A percentile compares a stretch with the other conserved stretches of the same genome.
These are phyloP conservation scores for Saturnispora sekii DNA, from an alignment of 805 yeast genomes.

Conservation along the genomic window DNA sequence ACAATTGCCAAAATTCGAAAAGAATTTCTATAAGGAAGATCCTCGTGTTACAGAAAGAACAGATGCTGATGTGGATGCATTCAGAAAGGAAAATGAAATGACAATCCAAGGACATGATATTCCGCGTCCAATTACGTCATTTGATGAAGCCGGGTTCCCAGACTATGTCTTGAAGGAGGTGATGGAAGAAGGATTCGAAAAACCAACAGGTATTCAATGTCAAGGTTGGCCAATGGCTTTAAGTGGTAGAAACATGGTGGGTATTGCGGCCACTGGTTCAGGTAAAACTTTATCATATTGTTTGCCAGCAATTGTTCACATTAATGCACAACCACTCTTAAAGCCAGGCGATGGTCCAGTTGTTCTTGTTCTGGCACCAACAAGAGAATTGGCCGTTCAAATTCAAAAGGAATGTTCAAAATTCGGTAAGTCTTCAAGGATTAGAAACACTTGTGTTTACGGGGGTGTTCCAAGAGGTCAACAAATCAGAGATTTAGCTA, in stretches of 20 bases:
- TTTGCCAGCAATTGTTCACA: constrained; percentile 94
- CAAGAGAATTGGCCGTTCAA: constrained; percentile 98
- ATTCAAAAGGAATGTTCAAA: constrained; percentile 93
- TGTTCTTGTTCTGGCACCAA: constrained; percentile 92
- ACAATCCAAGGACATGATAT: constrained; percentile 71
- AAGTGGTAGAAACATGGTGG: constrained; percentile 97
- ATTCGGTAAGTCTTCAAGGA: constrained; percentile 85
- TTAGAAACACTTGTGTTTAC: constrained; percentile 93
- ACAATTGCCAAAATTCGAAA: constrained; percentile 79
- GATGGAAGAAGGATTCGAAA: constrained; percentile 82
- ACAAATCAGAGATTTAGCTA: constrained; percentile 89
- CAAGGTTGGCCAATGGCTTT: constrained; percentile 99
- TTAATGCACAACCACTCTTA: constrained; percentile 93
- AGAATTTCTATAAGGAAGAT: constrained; percentile 87
- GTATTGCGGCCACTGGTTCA: constrained; percentile 98
- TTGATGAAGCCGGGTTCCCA: constrained; percentile 98
- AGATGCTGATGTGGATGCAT: constrained; percentile 59
- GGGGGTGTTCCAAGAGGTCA: constrained; percentile 99
- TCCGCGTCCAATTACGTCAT: constrained; percentile 86
- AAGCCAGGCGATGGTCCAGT: constrained; percentile 96
- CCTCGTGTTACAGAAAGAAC: constrained; percentile 67
- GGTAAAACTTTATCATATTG: constrained; percentile 98
- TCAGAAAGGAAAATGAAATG: constrained; percentile 84
- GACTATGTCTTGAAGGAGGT: constrained; percentile 85
- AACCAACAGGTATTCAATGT: constrained; percentile 94